Conservation (phyloP, 257 asterid species). For the Gardenia jasminoides region DNA sequence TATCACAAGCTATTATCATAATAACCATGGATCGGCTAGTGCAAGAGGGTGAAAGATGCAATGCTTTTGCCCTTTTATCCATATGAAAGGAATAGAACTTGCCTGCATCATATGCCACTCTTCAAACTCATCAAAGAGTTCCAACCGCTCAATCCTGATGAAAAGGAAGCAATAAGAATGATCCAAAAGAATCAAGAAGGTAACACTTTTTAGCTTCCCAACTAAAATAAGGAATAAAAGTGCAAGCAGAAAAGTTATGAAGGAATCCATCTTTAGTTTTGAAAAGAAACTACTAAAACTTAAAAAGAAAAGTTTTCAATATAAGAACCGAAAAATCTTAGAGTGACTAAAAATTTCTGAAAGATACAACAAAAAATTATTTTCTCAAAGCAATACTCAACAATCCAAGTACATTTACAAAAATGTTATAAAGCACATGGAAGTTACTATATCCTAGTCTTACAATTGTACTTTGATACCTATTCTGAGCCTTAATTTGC, state of each 20-base stretch:
- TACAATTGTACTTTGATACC: neutral
- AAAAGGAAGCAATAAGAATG: conserved; percentile 30
- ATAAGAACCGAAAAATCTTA: neutral
- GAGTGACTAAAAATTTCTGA: neutral
- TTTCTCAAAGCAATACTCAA: neutral
- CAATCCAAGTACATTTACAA: neutral
- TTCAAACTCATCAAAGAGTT: conserved; percentile 68
- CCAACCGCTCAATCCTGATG: conserved; percentile 88
- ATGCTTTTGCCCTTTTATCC: conserved; percentile 6
- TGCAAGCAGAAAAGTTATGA: conserved; percentile 17
- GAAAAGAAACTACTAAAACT: conserved; percentile 22
- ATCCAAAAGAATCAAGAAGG: conserved; percentile 17
- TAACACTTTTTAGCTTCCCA: conserved; percentile 13
- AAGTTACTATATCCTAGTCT: neutral
- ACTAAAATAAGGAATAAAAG: conserved; percentile 26
- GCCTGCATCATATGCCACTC: conserved; percentile 99
- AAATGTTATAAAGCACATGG: neutral
- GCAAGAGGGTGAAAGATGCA: neutral
- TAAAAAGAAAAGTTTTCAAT: conserved; percentile 9
- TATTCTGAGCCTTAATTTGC: neutral
- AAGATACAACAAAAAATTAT: neutral
- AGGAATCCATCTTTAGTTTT: conserved; percentile 18
- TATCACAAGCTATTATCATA: neutral
- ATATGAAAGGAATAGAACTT: conserved; percentile 34
- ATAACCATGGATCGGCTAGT: neutral